Evolutionary conservation across 306 rosid genomes (phyloP).

Genomic region (Spatholobus suberectus): DNA sequence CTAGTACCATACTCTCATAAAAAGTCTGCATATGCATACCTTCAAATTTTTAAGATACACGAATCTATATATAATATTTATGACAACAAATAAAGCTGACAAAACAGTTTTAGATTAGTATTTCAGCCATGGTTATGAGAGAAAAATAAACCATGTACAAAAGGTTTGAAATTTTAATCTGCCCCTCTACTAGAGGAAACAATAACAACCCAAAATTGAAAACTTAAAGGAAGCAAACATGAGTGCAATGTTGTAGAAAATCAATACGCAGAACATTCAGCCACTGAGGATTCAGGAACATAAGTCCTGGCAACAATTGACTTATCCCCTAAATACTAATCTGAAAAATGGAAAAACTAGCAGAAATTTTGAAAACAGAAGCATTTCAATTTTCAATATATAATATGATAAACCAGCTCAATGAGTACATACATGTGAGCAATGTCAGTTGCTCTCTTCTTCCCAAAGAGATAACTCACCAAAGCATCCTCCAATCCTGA

Average conservation of each 20-base stretch:
- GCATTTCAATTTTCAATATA: neutral
- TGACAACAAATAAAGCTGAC: constrained; percentile 21
- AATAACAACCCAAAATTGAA: constrained; percentile 7
- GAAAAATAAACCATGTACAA: neutral
- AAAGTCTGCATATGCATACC: neutral
- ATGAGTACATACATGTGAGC: constrained; percentile 74
- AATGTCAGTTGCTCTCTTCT: constrained; percentile 85
- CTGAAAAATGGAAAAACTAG: neutral
- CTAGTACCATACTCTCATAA: neutral
- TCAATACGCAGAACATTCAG: neutral
- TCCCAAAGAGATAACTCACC: constrained; percentile 70
- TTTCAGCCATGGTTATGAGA: constrained; percentile 18
- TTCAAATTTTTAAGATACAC: neutral
- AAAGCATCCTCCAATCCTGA: constrained; percentile 74
- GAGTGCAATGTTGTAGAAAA: neutral
- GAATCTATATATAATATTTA: neutral
- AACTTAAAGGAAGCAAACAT: neutral
- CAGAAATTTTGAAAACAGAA: neutral
- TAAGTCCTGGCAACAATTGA: neutral
- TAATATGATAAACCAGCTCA: neutral
- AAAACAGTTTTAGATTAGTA: neutral
- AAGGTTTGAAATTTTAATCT: neutral
- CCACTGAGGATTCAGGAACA: neutral
- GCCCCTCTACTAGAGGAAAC: constrained; percentile 1
- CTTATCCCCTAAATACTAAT: neutral